Percentiles rank a stretch among this genome's conserved stretches.
Evolutionary conservation across 2,329 filamentous ascomycete genomes (phyloP).

Genomic region (Fonsecaea pugnacius): DNA sequence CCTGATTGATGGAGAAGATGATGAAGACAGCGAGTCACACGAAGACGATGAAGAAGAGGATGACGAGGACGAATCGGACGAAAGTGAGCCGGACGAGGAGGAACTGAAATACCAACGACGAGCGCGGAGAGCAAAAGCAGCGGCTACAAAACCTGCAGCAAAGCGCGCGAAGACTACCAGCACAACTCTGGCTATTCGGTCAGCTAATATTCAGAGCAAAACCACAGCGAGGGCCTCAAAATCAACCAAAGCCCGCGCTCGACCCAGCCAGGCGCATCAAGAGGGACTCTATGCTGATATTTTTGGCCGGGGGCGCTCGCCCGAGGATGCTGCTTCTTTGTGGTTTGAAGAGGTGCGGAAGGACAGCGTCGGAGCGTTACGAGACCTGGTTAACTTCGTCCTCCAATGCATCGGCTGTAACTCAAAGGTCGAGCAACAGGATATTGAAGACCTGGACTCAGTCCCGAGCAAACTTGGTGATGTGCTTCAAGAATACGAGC

Average conservation of each 20-base stretch:
- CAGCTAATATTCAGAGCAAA: slow-evolving; percentile 51
- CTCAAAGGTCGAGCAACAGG: slow-evolving; percentile 74
- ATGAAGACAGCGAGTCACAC: slow-evolving; percentile 36
- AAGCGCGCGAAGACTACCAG: slow-evolving; percentile 62
- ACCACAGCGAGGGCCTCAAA: slow-evolving; percentile 45
- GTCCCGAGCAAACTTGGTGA: slow-evolving; percentile 77
- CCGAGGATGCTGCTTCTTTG: slow-evolving; percentile 61
- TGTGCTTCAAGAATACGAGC: slow-evolving; percentile 84
- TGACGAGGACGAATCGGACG: slow-evolving; percentile 37
- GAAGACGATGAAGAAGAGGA: slow-evolving; percentile 36
- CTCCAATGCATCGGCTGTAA: slow-evolving; percentile 77
- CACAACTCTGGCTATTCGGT: slow-evolving; percentile 60
- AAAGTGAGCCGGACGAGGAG: slow-evolving; percentile 53
- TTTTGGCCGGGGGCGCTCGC: slow-evolving; percentile 59
- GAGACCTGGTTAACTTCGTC: slow-evolving; percentile 66
- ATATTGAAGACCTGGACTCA: slow-evolving; percentile 89
- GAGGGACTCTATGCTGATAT: slow-evolving; percentile 66
- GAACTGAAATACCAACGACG: slow-evolving; percentile 52
- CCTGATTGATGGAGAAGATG: slow-evolving; percentile 40
- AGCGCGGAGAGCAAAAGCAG: slow-evolving; percentile 42
- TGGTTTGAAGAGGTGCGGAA: slow-evolving; percentile 63
- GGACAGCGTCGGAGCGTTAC: slow-evolving; percentile 59
- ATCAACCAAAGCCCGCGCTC: slow-evolving; percentile 55
- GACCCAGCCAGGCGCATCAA: slow-evolving; percentile 58
- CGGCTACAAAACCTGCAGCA: slow-evolving; percentile 50